Evolutionary conservation across 495 filamentous ascomycete species (phyloP).

Genomic region (Penicillium egyptiacum): DNA sequence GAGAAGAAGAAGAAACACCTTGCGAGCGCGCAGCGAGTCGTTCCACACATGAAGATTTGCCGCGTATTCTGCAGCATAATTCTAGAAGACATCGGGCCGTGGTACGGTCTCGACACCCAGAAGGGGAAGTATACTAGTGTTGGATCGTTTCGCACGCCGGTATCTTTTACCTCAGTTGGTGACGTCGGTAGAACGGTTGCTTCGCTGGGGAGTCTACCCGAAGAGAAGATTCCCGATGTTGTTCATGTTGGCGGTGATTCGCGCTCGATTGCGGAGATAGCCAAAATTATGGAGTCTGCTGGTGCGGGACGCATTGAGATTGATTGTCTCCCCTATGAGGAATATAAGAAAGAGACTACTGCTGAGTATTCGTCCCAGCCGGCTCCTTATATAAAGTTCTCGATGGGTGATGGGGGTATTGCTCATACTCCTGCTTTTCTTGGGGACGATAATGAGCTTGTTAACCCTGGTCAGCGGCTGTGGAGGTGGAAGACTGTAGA

Average conservation of each 20-base stretch:
- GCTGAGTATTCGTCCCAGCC: slow-evolving; percentile 18
- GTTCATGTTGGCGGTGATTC: slow-evolving; percentile 29
- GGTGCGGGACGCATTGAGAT: slow-evolving; percentile 26
- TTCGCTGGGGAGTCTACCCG: slow-evolving; percentile 15
- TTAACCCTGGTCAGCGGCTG: slow-evolving; percentile 7
- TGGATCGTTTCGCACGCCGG: slow-evolving; percentile 12
- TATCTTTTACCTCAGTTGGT: slow-evolving; percentile 27
- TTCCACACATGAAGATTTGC: slow-evolving; percentile 23
- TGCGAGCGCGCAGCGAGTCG: slow-evolving; percentile 13
- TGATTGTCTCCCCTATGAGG: slow-evolving; percentile 7
- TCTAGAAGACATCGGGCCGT: slow-evolving; percentile 32
- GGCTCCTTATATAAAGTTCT: slow-evolving; percentile 24
- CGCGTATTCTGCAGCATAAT: slow-evolving; percentile 30
- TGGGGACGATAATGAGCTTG: slow-evolving; percentile 22
- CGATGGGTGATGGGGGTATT: slow-evolving; percentile 28
- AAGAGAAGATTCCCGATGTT: slow-evolving; percentile 18
- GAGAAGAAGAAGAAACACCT: slow-evolving; percentile 31
- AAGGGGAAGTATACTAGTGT: slow-evolving; percentile 26
- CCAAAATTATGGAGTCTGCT: slow-evolving; percentile 20
- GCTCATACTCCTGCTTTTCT: slow-evolving; percentile 21
- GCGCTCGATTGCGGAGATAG: slow-evolving; percentile 20
- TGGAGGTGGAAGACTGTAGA: slow-evolving; percentile 26
- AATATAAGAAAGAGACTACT: slow-evolving; percentile 14
- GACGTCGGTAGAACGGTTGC: slow-evolving; percentile 26
- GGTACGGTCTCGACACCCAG: slow-evolving; percentile 30